Conservation (phyloP, 2,329 filamentous ascomycete genomes). For the Fusarium sterilihyphosum region DNA sequence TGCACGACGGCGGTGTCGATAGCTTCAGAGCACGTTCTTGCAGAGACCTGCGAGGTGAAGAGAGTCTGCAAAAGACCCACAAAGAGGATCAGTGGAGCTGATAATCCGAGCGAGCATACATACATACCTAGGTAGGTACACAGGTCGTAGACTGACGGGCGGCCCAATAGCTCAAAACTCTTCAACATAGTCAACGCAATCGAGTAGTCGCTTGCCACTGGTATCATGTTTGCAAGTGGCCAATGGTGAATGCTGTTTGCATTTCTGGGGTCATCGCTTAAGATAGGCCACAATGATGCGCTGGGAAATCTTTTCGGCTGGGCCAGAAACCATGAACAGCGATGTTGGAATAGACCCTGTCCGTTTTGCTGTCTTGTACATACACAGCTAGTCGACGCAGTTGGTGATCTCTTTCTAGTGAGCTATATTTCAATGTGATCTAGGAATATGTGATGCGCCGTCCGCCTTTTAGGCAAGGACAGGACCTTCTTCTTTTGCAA, state of each 20-base stretch:
- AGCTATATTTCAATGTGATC: conserved; percentile 5
- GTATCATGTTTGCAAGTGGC: conserved; percentile 25
- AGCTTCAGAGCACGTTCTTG: conserved; percentile 42
- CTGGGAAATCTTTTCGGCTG: background rate
- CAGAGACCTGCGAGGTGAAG: conserved; percentile 35
- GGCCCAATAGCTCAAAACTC: conserved; percentile 1
- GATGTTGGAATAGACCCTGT: background rate
- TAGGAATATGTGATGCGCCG: conserved; percentile 4
- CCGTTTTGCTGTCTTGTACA: background rate
- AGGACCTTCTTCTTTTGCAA: conserved; percentile 3
- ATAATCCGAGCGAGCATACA: background rate
- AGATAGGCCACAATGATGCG: conserved; percentile 8
- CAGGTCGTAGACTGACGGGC: background rate
- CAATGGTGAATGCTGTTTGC: conserved; percentile 7
- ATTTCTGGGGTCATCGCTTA: conserved; percentile 26
- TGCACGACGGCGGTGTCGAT: conserved; percentile 43
- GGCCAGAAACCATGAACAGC: background rate
- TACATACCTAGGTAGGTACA: no score
- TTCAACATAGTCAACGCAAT: background rate
- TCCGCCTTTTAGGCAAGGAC: background rate
- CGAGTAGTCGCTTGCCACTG: conserved; percentile 21
- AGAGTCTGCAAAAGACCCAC: conserved; percentile 12
- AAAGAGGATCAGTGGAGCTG: conserved; percentile 38
- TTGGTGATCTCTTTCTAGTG: background rate
- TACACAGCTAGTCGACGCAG: background rate